These are phyloP conservation scores for Asterochloris sp. DNA, from an alignment of 139 green algal species.

Conservation along the genomic window DNA sequence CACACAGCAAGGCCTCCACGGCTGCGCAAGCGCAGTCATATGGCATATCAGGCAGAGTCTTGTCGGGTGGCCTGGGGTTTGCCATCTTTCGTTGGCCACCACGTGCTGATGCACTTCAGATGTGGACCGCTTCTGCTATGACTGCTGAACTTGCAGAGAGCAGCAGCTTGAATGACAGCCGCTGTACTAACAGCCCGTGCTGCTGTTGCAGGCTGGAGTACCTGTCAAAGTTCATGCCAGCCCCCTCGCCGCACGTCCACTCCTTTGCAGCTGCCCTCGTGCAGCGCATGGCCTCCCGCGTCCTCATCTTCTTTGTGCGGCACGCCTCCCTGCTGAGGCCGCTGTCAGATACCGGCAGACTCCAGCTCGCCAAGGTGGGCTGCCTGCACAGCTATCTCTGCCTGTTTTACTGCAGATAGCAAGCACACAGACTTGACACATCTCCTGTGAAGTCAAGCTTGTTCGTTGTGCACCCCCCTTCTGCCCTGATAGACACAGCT, in stretches of 20 bases:
- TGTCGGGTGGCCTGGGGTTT: no score
- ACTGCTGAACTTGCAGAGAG: no score
- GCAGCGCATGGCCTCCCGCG: conserved; percentile 71
- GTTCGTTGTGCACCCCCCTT: neutral
- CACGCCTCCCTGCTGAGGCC: conserved; percentile 80
- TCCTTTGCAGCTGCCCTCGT: conserved; percentile 55
- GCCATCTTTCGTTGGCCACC: no score
- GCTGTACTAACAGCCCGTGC: no score
- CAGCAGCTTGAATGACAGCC: no score
- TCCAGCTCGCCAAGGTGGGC: conserved; percentile 60
- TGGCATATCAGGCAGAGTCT: no score
- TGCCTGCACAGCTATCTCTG: neutral
- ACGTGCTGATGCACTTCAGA: no score
- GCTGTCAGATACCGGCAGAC: conserved; percentile 60
- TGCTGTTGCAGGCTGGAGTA: conserved; percentile 39
- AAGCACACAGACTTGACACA: neutral
- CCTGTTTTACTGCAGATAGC: neutral
- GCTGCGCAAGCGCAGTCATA: no score
- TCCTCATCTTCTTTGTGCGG: conserved; percentile 87
- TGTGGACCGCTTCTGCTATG: no score
- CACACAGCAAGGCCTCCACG: no score
- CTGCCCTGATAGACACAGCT: neutral
- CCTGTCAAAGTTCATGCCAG: conserved; percentile 51
- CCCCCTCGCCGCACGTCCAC: conserved; percentile 21
- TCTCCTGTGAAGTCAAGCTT: neutral